Percentiles rank a stretch among this genome's conserved stretches.
These are phyloP conservation scores for Daldinia loculata DNA, from an alignment of 495 filamentous ascomycete genomes.

Conservation along the genomic window DNA sequence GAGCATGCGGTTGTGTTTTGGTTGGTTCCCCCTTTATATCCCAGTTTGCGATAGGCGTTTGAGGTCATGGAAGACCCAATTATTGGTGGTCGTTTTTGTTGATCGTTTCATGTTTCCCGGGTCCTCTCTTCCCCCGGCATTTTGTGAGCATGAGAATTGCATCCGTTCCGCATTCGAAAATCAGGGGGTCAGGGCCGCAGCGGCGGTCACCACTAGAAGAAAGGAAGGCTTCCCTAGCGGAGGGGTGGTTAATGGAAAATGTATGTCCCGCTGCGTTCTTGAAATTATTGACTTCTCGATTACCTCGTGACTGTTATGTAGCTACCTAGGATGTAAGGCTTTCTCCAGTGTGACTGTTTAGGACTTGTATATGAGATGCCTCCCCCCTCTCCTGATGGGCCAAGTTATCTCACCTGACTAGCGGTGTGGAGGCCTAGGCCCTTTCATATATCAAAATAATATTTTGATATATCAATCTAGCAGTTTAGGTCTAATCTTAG, in stretches of 20 bases:
- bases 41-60: constrained; percentile 30
- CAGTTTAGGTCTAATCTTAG: too few relatives aligned
- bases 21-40: constrained; percentile 13
- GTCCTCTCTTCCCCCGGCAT: constrained; percentile 17
- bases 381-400: not conserved
- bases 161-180: constrained; percentile 29
- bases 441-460: too few relatives aligned
- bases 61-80: constrained; percentile 14
- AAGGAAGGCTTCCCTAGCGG: constrained; percentile 9
- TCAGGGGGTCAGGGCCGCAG: constrained; percentile 9
- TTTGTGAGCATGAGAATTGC: constrained; percentile 15
- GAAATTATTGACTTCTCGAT: constrained; percentile 1
- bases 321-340: not conserved
- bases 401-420: too few relatives aligned
- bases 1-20: constrained; percentile 25
- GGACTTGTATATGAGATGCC: not conserved
- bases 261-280: constrained; percentile 28
- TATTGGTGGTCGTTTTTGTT: constrained; percentile 10
- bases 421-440: too few relatives aligned
- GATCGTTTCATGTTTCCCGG: constrained; percentile 2
- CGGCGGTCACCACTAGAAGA: constrained; percentile 15
- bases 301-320: constrained; percentile 17
- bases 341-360: not conserved
- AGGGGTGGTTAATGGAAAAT: constrained; percentile 40
- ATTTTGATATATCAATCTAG: too few relatives aligned